A percentile compares a stretch with the other conserved stretches of the same genome.
phyloP scores from a whole-genome alignment of 495 filamentous ascomycete genomes.

The Lichenothelia convexa region DNA sequence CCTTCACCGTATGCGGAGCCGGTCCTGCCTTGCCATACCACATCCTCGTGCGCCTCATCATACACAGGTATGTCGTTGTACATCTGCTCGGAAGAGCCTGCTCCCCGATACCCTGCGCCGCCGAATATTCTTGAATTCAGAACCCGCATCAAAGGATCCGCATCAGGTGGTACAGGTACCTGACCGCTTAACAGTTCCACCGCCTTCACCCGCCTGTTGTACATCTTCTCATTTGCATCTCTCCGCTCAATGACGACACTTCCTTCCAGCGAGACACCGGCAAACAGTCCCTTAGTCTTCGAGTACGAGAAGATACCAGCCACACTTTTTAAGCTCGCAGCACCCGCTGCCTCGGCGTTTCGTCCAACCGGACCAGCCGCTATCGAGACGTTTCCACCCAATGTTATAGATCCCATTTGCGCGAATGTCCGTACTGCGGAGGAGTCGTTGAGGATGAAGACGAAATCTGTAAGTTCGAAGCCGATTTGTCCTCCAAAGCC shows the following conservation, averaged over 20 bases:
- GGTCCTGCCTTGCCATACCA: conserved; percentile 74
- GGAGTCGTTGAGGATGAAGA: conserved; percentile 93
- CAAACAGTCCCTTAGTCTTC: conserved; percentile 94
- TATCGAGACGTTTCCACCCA: conserved; percentile 92
- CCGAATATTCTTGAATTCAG: conserved; percentile 71
- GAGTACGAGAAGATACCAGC: conserved; percentile 89
- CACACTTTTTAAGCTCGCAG: conserved; percentile 74
- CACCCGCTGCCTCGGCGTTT: conserved; percentile 92
- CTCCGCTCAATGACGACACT: conserved; percentile 78
- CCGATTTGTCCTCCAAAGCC: conserved; percentile 96
- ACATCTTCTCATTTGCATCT: conserved; percentile 93
- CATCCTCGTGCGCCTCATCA: conserved; percentile 69
- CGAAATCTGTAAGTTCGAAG: conserved; percentile 94
- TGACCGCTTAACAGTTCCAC: conserved; percentile 58
- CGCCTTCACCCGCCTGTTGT: conserved; percentile 67
- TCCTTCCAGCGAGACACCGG: conserved; percentile 86
- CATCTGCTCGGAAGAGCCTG: conserved; percentile 50
- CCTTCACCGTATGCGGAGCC: conserved; percentile 66
- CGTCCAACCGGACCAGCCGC: conserved; percentile 85
- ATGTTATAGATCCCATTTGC: conserved; percentile 71
- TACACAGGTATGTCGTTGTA: conserved; percentile 95
- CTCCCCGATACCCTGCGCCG: conserved; percentile 30
- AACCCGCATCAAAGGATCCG: conserved; percentile 66
- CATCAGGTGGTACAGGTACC: conserved; percentile 60
- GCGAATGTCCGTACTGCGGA: conserved; percentile 88